Conservation (phyloP, 352 stramenopile genomes). For the Pythium periplocum region DNA sequence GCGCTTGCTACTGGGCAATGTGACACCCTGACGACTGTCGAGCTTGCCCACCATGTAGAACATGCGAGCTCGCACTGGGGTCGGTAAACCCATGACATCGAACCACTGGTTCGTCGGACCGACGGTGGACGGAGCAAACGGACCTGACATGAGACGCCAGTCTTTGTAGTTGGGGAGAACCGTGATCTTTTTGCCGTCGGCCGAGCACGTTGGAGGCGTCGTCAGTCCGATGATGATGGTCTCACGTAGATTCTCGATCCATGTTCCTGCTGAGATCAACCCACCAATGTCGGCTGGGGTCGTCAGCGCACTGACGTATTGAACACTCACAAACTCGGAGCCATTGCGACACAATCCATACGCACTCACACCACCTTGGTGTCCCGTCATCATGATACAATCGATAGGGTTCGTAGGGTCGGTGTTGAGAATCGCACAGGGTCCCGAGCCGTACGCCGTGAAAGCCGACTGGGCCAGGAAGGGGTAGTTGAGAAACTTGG, state of each 20-base stretch:
- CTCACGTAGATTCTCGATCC: constrained; percentile 29
- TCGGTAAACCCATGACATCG: constrained; percentile 25
- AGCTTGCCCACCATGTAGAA: constrained; percentile 26
- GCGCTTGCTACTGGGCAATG: constrained; percentile 22
- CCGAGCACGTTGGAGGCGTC: constrained; percentile 4
- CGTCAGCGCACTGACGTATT: constrained; percentile 26
- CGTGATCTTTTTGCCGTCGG: constrained; percentile 2
- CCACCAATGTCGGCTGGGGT: constrained; percentile 30
- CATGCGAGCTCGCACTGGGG: constrained; percentile 20
- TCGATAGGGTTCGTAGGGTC: constrained; percentile 16
- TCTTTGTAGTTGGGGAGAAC: constrained; percentile 2
- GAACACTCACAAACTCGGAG: constrained; percentile 27
- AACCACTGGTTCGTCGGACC: constrained; percentile 24
- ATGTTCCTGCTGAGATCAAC: constrained; percentile 21
- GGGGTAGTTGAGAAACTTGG: constrained; percentile 26
- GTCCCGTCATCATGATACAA: constrained; percentile 33
- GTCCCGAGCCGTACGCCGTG: constrained; percentile 10
- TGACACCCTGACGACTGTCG: constrained; percentile 20
- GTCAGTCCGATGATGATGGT: constrained; percentile 23
- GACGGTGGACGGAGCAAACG: neutral
- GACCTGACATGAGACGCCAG: constrained; percentile 4
- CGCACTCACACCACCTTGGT: constrained; percentile 28
- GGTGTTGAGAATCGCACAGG: constrained; percentile 20
- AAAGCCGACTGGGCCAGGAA: constrained; percentile 14
- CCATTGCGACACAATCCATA: constrained; percentile 30